These are phyloP conservation scores for Amaranthus hypochondriacus DNA, from an alignment of 148 eudicot genomes.

Conservation along the genomic window DNA sequence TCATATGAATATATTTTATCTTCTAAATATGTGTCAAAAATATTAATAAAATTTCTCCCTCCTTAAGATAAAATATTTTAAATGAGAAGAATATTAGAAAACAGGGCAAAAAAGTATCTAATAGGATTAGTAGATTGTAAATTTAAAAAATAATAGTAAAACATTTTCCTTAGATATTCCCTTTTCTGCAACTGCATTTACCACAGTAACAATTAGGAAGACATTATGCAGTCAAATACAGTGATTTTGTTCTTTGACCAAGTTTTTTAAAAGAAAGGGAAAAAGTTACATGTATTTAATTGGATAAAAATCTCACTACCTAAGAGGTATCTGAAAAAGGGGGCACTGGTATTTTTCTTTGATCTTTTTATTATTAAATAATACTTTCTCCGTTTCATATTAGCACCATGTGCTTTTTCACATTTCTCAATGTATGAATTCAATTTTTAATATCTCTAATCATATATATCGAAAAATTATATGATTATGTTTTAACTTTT, in stretches of 20 bases:
- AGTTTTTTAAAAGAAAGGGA: not conserved
- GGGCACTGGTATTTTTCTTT: not conserved
- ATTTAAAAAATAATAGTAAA: constrained; percentile 4
- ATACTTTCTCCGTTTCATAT: not conserved
- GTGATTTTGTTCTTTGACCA: constrained; percentile 25
- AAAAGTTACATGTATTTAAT: constrained; percentile 19
- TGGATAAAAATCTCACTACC: constrained; percentile 13
- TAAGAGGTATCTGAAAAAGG: constrained; percentile 5
- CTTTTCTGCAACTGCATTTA: constrained; percentile 21
- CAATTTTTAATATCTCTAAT: no score
- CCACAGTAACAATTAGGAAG: constrained; percentile 23
- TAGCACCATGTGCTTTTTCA: not conserved
- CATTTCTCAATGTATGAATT: no score
- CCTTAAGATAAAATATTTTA: no score
- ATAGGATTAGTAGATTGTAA: not conserved
- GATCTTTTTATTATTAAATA: not conserved
- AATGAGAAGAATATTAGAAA: no score
- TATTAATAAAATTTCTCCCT: no score
- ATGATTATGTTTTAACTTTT: no score
- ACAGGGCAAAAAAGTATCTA: no score
- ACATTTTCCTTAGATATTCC: constrained; percentile 17
- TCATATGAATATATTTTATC: no score
- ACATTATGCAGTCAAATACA: constrained; percentile 29
- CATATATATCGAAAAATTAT: no score
- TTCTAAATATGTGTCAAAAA: no score